phyloP scores from a whole-genome alignment of 345 rosid species.

The Syzygium grande region DNA sequence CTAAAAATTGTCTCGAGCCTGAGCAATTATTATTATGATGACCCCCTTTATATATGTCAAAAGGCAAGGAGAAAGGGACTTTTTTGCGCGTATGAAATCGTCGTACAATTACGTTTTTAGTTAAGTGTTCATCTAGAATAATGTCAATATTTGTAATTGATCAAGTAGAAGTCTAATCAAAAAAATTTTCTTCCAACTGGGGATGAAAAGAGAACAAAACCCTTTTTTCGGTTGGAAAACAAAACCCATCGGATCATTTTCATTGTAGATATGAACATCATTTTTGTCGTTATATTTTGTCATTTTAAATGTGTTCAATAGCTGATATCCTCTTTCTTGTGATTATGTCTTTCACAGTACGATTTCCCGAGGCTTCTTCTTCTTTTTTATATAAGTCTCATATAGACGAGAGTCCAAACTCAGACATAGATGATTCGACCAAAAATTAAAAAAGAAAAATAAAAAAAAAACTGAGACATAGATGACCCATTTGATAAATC shows the following conservation, averaged over 20 bases:
- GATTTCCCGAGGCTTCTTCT: neutral
- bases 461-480: neutral
- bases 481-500: neutral
- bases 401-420: neutral
- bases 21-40: neutral
- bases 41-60: neutral
- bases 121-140: neutral
- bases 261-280: neutral
- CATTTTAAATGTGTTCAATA: too few relatives aligned
- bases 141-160: neutral
- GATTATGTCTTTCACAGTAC: neutral
- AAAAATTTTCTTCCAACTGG: neutral
- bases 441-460: neutral
- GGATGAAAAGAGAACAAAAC: neutral
- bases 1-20: neutral
- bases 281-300: neutral
- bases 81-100: neutral
- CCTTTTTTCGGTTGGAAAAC: too few relatives aligned
- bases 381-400: neutral
- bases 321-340: too few relatives aligned
- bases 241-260: neutral
- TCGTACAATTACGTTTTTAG: neutral
- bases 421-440: neutral
- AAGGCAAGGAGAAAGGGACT: neutral
- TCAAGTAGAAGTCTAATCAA: neutral